Base-by-base conservation (phyloP, 2,329 filamentous ascomycete genomes). In the Fusarium goolgardi region DNA sequence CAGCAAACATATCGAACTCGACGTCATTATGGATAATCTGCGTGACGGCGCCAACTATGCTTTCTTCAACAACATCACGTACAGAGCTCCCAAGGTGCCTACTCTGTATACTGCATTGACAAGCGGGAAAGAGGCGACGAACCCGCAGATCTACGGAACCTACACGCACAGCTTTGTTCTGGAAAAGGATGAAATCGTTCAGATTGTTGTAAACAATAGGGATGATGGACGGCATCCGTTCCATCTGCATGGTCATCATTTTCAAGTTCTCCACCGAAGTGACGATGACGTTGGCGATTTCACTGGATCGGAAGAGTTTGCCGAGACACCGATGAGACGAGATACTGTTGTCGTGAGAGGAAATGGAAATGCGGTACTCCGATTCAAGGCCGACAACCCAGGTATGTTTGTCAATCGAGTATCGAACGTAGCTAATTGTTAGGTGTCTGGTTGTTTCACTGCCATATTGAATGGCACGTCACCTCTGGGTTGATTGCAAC, bases 391-490 rank as follows among this genome's bases (percentile, higher is more conserved):
- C 2, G 84, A 91, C 73, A 92, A 92, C 69, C 88, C 90, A 13
- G 89, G 89, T 68, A 72, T 77, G 62, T 80, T 10, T 4, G 10
- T n/a, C 12, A n/a, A 13, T 18, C 4, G 5, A 20, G 5, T 1
- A 0, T 5, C 11, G 20, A 21, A 5, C 12, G 4, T 27, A 10
- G 15, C 58, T 50, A 16, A 47, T 34, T 12, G 6, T 29, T 49
- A 81, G 81, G 86, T 37, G 81, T 91, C 23, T 91, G 89, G 89
- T 77, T 91, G 6, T 91, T 94, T 80, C 91, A 94, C 78, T 94
- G 91, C 78, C 92, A 95, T 75, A 90, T 94, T 54, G 90, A 92
- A 74, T 95, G 90, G 90, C 91, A 93, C 75, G 82, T 92, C 59
- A 80, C 84, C 2, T 88, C 87, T 5, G 91, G 91, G n/a, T 82